Percentiles rank a stretch among this genome's conserved stretches.
Evolutionary conservation across 352 stramenopile genomes (phyloP).

Genomic region (Hyaloperonospora brassicae): DNA sequence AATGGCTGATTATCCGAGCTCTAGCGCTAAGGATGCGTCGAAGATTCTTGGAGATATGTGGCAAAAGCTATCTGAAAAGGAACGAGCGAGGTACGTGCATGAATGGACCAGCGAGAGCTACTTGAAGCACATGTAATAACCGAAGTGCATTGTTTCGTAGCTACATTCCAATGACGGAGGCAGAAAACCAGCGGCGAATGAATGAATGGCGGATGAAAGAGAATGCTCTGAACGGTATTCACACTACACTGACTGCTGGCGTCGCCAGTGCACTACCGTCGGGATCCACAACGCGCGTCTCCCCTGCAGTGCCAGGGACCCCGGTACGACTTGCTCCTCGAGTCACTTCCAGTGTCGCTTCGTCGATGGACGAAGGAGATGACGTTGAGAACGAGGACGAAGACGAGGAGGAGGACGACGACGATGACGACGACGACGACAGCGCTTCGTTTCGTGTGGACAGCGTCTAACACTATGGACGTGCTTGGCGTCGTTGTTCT

Average conservation of each 20-base stretch:
- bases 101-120: background rate
- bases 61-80: constrained; percentile 72
- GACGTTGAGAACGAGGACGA: constrained; percentile 37
- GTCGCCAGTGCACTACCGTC: constrained; percentile 16
- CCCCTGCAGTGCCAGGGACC: constrained; percentile 11
- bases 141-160: constrained; percentile 16
- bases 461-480: constrained; percentile 16
- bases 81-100: constrained; percentile 48
- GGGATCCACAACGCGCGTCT: constrained; percentile 9
- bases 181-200: constrained; percentile 66
- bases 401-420: constrained; percentile 30
- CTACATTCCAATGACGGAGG: constrained; percentile 69
- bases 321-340: constrained; percentile 20
- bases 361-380: constrained; percentile 29
- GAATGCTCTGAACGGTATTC: constrained; percentile 35
- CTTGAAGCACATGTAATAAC: constrained; percentile 2
- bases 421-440: constrained; percentile 48
- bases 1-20: constrained; percentile 62
- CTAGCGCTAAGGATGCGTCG: constrained; percentile 71
- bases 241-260: constrained; percentile 16
- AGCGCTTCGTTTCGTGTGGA: constrained; percentile 19
- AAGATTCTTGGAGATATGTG: constrained; percentile 81
- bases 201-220: constrained; percentile 77
- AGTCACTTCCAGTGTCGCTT: constrained; percentile 19
- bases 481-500: constrained; percentile 2